These are phyloP conservation scores for Amanita pseudoporphyria DNA, from an alignment of 768 basidiomycete species.

Conservation along the genomic window DNA sequence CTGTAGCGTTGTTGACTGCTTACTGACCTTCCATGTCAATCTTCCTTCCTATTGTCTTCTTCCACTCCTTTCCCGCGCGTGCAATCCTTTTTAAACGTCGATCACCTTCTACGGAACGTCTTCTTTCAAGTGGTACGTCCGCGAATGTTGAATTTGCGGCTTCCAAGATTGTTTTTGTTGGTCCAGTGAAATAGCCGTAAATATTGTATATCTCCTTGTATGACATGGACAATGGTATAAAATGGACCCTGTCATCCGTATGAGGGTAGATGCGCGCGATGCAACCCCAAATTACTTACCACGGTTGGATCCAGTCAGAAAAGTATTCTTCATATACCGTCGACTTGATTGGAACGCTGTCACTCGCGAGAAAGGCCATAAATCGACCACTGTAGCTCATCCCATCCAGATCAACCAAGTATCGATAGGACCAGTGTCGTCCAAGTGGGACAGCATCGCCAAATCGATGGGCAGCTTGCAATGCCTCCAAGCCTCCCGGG, in stretches of 20 bases:
- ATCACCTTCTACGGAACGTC: conserved; percentile 51
- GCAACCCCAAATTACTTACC: conserved; percentile 8
- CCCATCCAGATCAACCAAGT: conserved; percentile 86
- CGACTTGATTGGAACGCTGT: conserved; percentile 83
- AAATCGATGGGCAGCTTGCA: conserved; percentile 59
- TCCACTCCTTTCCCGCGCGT: conserved; percentile 90
- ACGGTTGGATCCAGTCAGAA: conserved; percentile 57
- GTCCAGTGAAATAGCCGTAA: conserved; percentile 87
- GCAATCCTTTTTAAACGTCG: conserved; percentile 72
- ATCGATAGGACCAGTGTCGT: conserved; percentile 89
- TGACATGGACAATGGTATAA: conserved; percentile 79
- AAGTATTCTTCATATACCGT: conserved; percentile 91
- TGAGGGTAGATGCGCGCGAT: neutral
- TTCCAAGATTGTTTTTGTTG: conserved; percentile 48
- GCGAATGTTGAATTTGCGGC: conserved; percentile 40
- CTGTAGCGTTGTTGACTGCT: neutral
- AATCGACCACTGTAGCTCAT: conserved; percentile 93
- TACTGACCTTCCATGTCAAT: conserved; percentile 86
- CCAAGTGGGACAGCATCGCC: conserved; percentile 73
- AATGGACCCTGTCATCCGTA: conserved; percentile 66
- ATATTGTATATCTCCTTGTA: conserved; percentile 94
- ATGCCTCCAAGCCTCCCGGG: conserved; percentile 61
- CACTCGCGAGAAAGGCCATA: conserved; percentile 75
- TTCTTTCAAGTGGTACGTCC: conserved; percentile 22
- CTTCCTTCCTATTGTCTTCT: conserved; percentile 67